Conservation (phyloP, 73 alveolate genomes). For the Effrenium voratum region DNA sequence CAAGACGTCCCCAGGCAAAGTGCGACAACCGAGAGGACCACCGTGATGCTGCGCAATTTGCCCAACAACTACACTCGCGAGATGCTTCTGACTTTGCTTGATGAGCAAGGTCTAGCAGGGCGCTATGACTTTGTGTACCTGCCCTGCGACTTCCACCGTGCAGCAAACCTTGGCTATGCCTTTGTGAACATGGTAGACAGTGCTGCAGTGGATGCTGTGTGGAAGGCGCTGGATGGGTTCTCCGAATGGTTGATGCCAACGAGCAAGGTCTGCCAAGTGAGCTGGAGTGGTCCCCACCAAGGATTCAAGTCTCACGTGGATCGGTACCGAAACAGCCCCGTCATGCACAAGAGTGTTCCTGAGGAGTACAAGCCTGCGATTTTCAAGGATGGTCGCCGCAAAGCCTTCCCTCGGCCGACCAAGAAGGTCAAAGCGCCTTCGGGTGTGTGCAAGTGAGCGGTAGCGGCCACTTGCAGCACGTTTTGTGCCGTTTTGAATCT, state of each 20-base stretch:
- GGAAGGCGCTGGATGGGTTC: conserved; percentile 97
- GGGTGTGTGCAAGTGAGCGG: background rate
- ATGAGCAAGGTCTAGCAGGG: conserved; percentile 96
- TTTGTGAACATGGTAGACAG: conserved; percentile 98
- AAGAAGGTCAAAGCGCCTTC: conserved; percentile 73
- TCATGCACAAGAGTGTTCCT: conserved; percentile 73
- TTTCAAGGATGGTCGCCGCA: conserved; percentile 43
- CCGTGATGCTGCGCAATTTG: conserved; percentile 99
- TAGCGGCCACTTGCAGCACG: too few species aligned
- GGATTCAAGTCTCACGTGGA: conserved; percentile 80
- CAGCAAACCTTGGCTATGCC: conserved; percentile 99
- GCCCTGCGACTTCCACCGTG: conserved; percentile 97
- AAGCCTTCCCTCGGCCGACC: conserved; percentile 62
- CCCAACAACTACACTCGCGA: conserved; percentile 98
- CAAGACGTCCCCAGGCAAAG: too few species aligned
- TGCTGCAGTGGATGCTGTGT: conserved; percentile 96
- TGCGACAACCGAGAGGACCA: conserved; percentile 98
- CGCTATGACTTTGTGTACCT: conserved; percentile 97
- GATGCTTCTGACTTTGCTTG: conserved; percentile 96
- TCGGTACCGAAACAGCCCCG: conserved; percentile 86
- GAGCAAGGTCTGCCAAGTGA: conserved; percentile 52
- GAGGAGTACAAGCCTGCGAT: conserved; percentile 79
- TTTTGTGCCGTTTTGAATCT: too few species aligned
- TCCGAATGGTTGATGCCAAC: conserved; percentile 57
- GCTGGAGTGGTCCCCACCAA: conserved; percentile 86